Conservation (phyloP, 768 basidiomycete genomes). For the Pleurotus sapidus region DNA sequence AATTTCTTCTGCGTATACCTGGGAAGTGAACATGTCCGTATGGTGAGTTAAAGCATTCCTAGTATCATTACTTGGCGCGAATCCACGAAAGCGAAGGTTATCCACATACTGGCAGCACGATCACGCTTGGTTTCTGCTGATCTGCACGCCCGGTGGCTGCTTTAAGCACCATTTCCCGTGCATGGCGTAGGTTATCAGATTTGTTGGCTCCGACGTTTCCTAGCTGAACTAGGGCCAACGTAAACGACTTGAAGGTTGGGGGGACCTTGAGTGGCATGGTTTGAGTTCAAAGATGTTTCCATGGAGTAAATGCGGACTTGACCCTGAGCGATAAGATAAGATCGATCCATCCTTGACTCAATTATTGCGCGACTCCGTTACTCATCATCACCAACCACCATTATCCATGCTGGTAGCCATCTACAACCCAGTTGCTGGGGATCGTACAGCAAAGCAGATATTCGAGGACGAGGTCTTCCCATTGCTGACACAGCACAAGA, state of each 20-base stretch:
- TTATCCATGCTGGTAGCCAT: constrained; percentile 44
- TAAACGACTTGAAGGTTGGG: constrained; percentile 66
- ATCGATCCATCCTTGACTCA: constrained; percentile 1
- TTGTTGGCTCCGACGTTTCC: constrained; percentile 74
- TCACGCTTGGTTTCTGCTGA: constrained; percentile 64
- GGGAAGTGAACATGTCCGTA: constrained; percentile 82
- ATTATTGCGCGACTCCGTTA: no score
- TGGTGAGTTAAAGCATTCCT: constrained; percentile 91
- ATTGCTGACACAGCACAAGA: constrained; percentile 42
- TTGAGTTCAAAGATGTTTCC: no score
- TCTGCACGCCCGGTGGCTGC: constrained; percentile 51
- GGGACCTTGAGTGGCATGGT: constrained; percentile 9
- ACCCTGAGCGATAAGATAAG: constrained; percentile 1
- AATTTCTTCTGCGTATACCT: constrained; percentile 78
- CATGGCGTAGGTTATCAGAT: constrained; percentile 76
- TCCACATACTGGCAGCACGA: constrained; percentile 76
- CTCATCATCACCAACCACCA: background rate
- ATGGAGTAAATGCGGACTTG: no score
- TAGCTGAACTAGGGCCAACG: constrained; percentile 87
- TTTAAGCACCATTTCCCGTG: constrained; percentile 72
- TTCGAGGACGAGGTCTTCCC: constrained; percentile 64
- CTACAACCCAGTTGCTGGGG: constrained; percentile 77
- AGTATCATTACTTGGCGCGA: constrained; percentile 2
- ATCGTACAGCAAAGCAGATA: constrained; percentile 51
- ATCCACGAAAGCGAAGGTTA: background rate